A percentile compares a stretch with the other conserved stretches of the same genome.
Evolutionary conservation across 1,284 basidiomycete genomes (phyloP).

Genomic region (Coniferiporia sulphurascens): DNA sequence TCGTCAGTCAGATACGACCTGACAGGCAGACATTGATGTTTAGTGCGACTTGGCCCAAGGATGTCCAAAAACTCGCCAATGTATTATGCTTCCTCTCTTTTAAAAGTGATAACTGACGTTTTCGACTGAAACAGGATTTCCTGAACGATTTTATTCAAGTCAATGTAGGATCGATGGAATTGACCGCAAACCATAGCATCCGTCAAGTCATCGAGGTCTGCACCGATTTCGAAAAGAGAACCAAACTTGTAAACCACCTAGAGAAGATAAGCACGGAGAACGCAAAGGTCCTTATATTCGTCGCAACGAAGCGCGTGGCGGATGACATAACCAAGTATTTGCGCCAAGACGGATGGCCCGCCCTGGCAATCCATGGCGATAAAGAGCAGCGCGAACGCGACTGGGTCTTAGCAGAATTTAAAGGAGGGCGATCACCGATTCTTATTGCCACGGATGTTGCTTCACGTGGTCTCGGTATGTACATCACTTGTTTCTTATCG

Average conservation of each 20-base stretch:
- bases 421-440: slow-evolving; percentile 95
- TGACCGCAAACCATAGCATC: slow-evolving; percentile 98
- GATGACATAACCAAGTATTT: slow-evolving; percentile 98
- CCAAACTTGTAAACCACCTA: slow-evolving; percentile 94
- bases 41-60: slow-evolving; percentile 99
- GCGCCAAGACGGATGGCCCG: slow-evolving; percentile 97
- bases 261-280: slow-evolving; percentile 96
- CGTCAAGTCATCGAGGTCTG: slow-evolving; percentile 94
- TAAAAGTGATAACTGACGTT: slow-evolving; percentile 7
- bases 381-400: slow-evolving; percentile 99
- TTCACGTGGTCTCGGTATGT: slow-evolving; percentile 99
- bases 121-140: slow-evolving; percentile 66
- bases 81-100: slow-evolving; percentile 34
- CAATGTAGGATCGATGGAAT: slow-evolving; percentile 97
- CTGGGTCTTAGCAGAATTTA: slow-evolving; percentile 98
- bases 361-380: slow-evolving; percentile 97
- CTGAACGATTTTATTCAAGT: slow-evolving; percentile 95
- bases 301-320: slow-evolving; percentile 94
- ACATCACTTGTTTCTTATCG: slow-evolving; percentile 25
- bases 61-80: slow-evolving; percentile 94
- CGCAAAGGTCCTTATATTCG: slow-evolving; percentile 98
- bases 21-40: slow-evolving; percentile 96
- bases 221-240: slow-evolving; percentile 96
- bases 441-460: slow-evolving; percentile 98
- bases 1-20: slow-evolving; percentile 92